Evolutionary conservation across 768 basidiomycete species (phyloP), one percentile per base, ranked within the genome.

Genomic region (Termitomyces sp.): DNA sequence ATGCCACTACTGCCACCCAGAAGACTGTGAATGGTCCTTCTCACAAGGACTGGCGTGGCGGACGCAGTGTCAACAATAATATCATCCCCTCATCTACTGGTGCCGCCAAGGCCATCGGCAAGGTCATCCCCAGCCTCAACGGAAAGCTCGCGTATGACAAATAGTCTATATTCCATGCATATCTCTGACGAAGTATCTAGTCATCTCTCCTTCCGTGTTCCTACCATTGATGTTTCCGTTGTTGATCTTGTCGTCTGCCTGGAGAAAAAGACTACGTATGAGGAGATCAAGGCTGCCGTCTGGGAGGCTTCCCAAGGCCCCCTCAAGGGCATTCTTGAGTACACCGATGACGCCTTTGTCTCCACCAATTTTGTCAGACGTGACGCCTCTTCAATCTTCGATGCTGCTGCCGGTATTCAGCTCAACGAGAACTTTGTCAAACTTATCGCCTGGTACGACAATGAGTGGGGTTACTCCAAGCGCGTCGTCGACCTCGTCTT

Each of bases 31-130:
- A 97, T 64, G 94, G 93, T 53, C 93, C 93, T 46, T 96, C 94
- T 49, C 71, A 82, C 82, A 98, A 95, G 80, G 94, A 96, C 80
- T 96, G 94, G 94, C 92, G 94, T 72, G 94, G 94, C 70, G 94
- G 94, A 63, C 96, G 96, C 77, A 86, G 87, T 68, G 94, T 95
- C 64, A 89, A 87, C 76, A 90, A 90, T 80, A 99, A 99, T 85
- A 98, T 99, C 79, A 99, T 99, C 72, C 96, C 96, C 50, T 97
- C 95, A 22, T 96, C 95, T 66, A 98, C 96, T 64, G 96, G 96
- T 77, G 96, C 96, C 63, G 96, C 96, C 73, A 99, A 98, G 85
- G 94, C 94, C 63, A 94, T 96, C 70, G 94, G 94, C 68, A 96
- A 97, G 81, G 94, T 99, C 75, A 98, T 98, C 72, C 96, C 96